Evolutionary conservation across 129 eudicot species (phyloP), one percentile per base, ranked within the genome.

Genomic region (Calendula officinalis): DNA sequence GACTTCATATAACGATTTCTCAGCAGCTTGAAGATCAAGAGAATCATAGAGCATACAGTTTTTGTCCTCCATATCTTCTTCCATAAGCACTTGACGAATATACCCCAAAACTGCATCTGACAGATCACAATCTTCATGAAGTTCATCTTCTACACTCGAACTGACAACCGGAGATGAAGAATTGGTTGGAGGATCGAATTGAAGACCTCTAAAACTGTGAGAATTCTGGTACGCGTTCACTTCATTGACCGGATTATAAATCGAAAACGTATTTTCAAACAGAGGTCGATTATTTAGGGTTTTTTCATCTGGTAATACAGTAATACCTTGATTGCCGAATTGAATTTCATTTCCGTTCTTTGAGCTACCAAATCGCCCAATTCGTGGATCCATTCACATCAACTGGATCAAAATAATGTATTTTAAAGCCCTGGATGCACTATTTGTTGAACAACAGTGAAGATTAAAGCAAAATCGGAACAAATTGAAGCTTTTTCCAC

Each of bases 81-180:
- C 87, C 91, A 84, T 81, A 37, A 84, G 87, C 47, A 84, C 72
- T 69, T 81, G 77, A 59, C 78, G 81, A 17, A 84, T 75, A 51
- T 71, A 84, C 43, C 76, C 78, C 62, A 80, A 74, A 8, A 84
- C 54, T 8, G 78, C 78, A 62, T 82, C 87, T 7, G 97, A 85
- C 5, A 85, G 80, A 76, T 89, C 94, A 45, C 81, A 80, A 14
- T 82, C 96, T 50, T 88, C 91, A 11, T 73, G 66, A 39, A 60
- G 64, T 62, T 75, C 88, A 53, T 84, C 84, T 37, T 84, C 91
- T 0, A 47, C 56, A 58, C 73, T 72, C 34, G 42, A n/a, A 37
- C 34, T 64, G 6, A 68, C 77, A 64, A 55, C 71, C 37, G 77
- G 80, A 0, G 77, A 69, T 2, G 57, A 43, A 40, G 69, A 42